Evolutionary conservation across 2,329 filamentous ascomycete species (phyloP).

Genomic region (Didymella glomerata): DNA sequence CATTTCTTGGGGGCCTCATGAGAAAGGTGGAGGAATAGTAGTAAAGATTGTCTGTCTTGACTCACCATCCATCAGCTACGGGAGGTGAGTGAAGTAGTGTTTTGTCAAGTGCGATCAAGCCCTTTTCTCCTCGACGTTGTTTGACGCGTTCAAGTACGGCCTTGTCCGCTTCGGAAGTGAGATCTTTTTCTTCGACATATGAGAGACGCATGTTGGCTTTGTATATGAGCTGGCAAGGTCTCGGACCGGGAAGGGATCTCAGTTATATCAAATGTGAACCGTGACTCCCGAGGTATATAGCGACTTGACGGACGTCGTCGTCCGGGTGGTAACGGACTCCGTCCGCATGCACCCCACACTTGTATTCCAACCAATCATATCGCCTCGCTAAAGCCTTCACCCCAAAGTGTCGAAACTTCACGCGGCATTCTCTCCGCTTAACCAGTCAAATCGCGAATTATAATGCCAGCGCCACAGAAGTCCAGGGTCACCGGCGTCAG

Average conservation of each 20-base stretch:
- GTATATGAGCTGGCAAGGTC: too few species aligned
- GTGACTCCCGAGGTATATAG: background rate
- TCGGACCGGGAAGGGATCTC: accelerated
- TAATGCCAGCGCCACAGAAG: slow-evolving; percentile 17
- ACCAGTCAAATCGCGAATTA: background rate
- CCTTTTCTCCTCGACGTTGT: slow-evolving; percentile 59
- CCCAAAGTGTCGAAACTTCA: slow-evolving; percentile 21
- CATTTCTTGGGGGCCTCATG: too few species aligned
- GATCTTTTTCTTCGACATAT: slow-evolving; percentile 55
- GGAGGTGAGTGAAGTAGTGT: slow-evolving; percentile 64
- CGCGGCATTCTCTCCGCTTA: slow-evolving; percentile 18
- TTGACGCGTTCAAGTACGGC: slow-evolving; percentile 61
- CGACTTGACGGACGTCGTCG: background rate
- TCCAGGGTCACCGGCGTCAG: slow-evolving; percentile 21
- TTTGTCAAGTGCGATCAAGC: slow-evolving; percentile 62
- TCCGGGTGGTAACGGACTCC: background rate
- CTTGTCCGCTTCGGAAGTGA: slow-evolving; percentile 57
- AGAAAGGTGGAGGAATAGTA: too few species aligned
- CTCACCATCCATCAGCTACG: slow-evolving; percentile 63
- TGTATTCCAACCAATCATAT: slow-evolving; percentile 7
- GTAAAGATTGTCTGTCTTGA: too few species aligned
- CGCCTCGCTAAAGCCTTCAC: slow-evolving; percentile 22
- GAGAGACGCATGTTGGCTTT: slow-evolving; percentile 60
- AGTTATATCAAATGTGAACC: background rate
- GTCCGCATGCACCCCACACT: slow-evolving; percentile 16